A percentile compares a stretch with the other conserved stretches of the same genome.
Conservation (phyloP, 768 basidiomycete genomes). For the Mycena venus region DNA sequence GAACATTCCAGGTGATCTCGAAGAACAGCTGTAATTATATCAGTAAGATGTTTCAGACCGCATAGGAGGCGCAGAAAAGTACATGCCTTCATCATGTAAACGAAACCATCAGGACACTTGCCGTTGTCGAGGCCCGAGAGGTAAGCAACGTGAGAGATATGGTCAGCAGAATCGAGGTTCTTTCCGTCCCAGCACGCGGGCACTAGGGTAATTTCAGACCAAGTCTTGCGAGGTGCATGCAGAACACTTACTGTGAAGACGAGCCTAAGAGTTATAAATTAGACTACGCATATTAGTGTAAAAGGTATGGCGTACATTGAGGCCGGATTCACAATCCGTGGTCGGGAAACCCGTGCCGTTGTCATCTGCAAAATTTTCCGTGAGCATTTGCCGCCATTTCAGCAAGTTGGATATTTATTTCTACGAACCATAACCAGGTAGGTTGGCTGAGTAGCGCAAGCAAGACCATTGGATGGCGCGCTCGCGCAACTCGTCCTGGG, state of each 20-base stretch:
- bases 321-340: conserved; percentile 56
- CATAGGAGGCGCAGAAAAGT: neutral
- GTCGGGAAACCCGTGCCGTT: conserved; percentile 55
- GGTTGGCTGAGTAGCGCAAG: conserved; percentile 53
- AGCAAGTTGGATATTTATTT: neutral
- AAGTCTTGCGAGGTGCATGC: neutral
- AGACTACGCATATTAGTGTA: neutral
- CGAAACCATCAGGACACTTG: conserved; percentile 53
- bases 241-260: conserved; percentile 42
- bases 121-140: conserved; percentile 34
- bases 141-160: conserved; percentile 43
- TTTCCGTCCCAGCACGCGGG: conserved; percentile 55
- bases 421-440: neutral
- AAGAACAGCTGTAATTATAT: neutral
- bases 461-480: conserved; percentile 57
- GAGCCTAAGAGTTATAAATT: conserved; percentile 26
- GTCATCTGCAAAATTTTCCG: neutral
- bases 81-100: conserved; percentile 52
- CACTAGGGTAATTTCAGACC: neutral
- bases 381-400: neutral
- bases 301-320: conserved; percentile 37
- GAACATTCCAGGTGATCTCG: conserved; percentile 58
- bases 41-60: neutral
- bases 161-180: conserved; percentile 55
- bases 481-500: conserved; percentile 56